phyloP scores from a whole-genome alignment of 805 yeast genomes.

The Schwanniomyces occidentalis region DNA sequence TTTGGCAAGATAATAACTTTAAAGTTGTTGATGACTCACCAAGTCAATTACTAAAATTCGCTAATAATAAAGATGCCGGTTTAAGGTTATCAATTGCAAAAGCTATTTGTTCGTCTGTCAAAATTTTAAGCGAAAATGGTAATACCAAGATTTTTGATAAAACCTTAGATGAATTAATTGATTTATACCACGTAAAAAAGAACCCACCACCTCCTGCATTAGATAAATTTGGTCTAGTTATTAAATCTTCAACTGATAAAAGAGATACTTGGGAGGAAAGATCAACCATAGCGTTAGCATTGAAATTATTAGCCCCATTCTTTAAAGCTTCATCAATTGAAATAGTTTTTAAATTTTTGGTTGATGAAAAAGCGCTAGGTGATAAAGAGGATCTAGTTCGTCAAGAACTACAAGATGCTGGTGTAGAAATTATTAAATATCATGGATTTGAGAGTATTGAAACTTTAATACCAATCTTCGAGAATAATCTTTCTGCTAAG shows the following conservation, averaged over 20 bases:
- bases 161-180: conserved; percentile 48
- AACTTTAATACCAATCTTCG: conserved; percentile 77
- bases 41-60: conserved; percentile 45
- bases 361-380: conserved; percentile 65
- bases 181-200: conserved; percentile 57
- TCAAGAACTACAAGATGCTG: conserved; percentile 87
- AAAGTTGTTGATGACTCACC: conserved; percentile 47
- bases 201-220: conserved; percentile 74
- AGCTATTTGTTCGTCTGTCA: conserved; percentile 62
- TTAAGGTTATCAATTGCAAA: conserved; percentile 72
- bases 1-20: conserved; percentile 81
- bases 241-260: conserved; percentile 58
- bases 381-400: conserved; percentile 74
- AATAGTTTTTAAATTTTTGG: conserved; percentile 60
- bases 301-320: conserved; percentile 58
- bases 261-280: conserved; percentile 84
- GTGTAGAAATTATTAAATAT: conserved; percentile 63
- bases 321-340: conserved; percentile 41
- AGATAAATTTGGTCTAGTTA: conserved; percentile 79
- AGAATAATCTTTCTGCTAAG: conserved; percentile 55
- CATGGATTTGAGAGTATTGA: conserved; percentile 74
- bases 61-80: conserved; percentile 61
- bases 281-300: conserved; percentile 73
- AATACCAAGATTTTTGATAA: conserved; percentile 21
- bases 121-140: conserved; percentile 23